Evolutionary conservation across 1,139 yeast species (phyloP), one percentile per base, ranked within the genome.

Genomic region (Taphrina communis): DNA sequence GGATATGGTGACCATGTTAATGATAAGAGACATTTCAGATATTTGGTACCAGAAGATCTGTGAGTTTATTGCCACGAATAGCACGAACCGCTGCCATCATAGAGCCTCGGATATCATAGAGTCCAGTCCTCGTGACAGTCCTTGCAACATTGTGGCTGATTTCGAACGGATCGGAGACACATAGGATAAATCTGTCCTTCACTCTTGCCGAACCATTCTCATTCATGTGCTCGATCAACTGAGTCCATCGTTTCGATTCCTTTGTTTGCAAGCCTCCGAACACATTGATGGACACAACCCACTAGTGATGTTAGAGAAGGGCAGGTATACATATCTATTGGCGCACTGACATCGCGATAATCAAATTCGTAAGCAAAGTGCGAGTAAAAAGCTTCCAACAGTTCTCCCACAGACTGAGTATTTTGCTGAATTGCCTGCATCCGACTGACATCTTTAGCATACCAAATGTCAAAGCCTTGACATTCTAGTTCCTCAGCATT

Each of bases 141-240:
- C 71, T 51, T n/a, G 68, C 70, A 14, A 70, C 72, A 55, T 70
- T 70, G 65, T 70, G 72, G 31, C 71, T 60, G 44, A 66, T 70
- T 42, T 70, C 72, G 57, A 70, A 70, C 5, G 72, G 72, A 50
- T 70, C 72, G 17, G 55, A 58, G 36, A 63, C 55, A 55, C 63
- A 53, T 8, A 53, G 51, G n/a, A 65, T 62, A 55, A 44, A 65
- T 14, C 68, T 53, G 41, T 65, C 68, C 31, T 56, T 65, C 50
- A 48, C 57, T 38, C 50, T 48, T 11, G 63, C 63, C 12, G 61
- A 59, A n/a, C 63, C 68, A 35, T 42, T 48, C 11, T 65, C 68
- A 39, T 58, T 65, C 58, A 57, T 42, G 39, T 65, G 68, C 52
- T 65, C 68, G 7, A 65, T 58, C 39, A 65, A 25, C 21, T 65